Evolutionary conservation across 331 rosid genomes (phyloP), one percentile per base, ranked within the genome.

Genomic region (Cydonia oblonga): DNA sequence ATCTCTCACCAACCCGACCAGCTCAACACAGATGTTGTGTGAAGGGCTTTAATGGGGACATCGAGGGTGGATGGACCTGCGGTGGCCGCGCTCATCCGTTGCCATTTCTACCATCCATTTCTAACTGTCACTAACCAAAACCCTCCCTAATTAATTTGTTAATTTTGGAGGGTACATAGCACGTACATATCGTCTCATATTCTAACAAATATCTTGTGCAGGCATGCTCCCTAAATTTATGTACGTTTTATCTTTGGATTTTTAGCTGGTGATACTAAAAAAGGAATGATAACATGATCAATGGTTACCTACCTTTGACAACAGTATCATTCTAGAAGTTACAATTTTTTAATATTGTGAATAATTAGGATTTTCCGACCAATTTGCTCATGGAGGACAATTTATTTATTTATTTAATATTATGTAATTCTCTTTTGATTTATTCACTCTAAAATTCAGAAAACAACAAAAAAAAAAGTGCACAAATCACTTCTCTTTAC

Each of bases 101-200:
- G 65, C 54, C 54, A 46, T 61, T 84, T 79, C 69, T 69, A 85
- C 96, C 96, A 42, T 80, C 66, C 87, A 12, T 90, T 89, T 80
- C 29, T 75, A 93, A 89, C 93, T 16, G 87, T 46, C 38, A 49
- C 83, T 16, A 64, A 71, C 60, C 64, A 33, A 56, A 35, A 15
- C 28, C 29, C 6, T 12, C 57, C 69, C 40, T 23, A 22, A 25
- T 10, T 69, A 26, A 3, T 28, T 60, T 69, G 38, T 62, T 49
- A 76, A 61, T 60, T 69, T 69, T 77, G 58, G 64, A 46, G 24
- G 52, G 33, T 58, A 5, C 7, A 12, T 35, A 20, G 54, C 7
- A 49, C 54, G 20, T 49, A 49, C 54, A 49, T 49, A 18, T 49
- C 54, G 16, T 49, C 20, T 49, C 54, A 6, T 16, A 49, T 22